These are phyloP conservation scores for Aspergillus quadricinctus DNA, from an alignment of 2,329 filamentous ascomycete species.

Conservation along the genomic window DNA sequence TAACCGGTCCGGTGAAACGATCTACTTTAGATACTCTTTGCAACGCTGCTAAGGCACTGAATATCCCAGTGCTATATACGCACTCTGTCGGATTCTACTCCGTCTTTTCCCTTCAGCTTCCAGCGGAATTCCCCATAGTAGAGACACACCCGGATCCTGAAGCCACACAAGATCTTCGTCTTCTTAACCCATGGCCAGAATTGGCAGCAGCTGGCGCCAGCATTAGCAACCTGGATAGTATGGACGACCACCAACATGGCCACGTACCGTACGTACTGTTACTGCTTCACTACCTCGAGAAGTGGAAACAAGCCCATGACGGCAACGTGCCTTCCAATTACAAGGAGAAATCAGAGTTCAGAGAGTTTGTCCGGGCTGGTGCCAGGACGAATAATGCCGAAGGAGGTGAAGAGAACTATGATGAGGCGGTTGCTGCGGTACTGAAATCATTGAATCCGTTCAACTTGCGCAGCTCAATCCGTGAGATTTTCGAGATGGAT, in stretches of 20 bases:
- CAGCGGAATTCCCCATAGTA: slow-evolving; percentile 81
- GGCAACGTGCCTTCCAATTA: slow-evolving; percentile 69
- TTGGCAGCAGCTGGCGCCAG: slow-evolving; percentile 62
- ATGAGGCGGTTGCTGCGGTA: slow-evolving; percentile 83
- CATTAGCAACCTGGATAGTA: slow-evolving; percentile 62
- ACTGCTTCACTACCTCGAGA: slow-evolving; percentile 72
- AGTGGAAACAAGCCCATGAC: slow-evolving; percentile 69
- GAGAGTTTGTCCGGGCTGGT: slow-evolving; percentile 62
- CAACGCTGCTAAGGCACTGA: slow-evolving; percentile 49
- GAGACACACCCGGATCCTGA: slow-evolving; percentile 92
- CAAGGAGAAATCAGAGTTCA: slow-evolving; percentile 81
- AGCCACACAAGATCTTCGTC: slow-evolving; percentile 75
- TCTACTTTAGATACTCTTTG: slow-evolving; percentile 50
- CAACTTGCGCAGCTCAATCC: slow-evolving; percentile 63
- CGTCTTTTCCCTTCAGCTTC: slow-evolving; percentile 74
- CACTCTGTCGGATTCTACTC: slow-evolving; percentile 92
- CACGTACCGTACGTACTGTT: slow-evolving; percentile 86
- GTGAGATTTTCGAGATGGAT: slow-evolving; percentile 72
- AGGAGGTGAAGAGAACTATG: slow-evolving; percentile 93
- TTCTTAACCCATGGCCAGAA: slow-evolving; percentile 83
- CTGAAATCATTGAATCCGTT: slow-evolving; percentile 76
- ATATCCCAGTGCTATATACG: slow-evolving; percentile 72
- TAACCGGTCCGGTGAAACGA: slow-evolving; percentile 55
- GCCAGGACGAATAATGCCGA: slow-evolving; percentile 71
- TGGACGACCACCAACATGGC: slow-evolving; percentile 78